These are phyloP conservation scores for Diplodia corticola DNA, from an alignment of 2,329 filamentous ascomycete species.

Conservation along the genomic window DNA sequence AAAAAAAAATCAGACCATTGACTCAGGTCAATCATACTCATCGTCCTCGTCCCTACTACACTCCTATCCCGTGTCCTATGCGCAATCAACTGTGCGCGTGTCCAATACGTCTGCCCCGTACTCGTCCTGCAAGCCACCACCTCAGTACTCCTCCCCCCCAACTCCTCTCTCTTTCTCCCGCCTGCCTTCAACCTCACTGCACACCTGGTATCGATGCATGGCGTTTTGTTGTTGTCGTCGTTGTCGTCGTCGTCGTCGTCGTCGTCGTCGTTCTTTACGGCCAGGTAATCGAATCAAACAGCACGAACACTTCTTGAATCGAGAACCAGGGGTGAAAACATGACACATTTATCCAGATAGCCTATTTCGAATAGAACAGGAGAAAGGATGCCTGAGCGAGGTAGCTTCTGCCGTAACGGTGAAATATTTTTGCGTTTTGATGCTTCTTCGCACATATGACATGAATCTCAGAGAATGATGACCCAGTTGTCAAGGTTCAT, in stretches of 20 bases:
- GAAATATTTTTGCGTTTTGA: too few species aligned
- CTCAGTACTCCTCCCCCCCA: constrained; percentile 17
- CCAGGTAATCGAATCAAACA: constrained; percentile 16
- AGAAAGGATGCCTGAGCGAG: too few species aligned
- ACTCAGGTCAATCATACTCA: constrained; percentile 33
- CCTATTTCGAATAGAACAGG: too few species aligned
- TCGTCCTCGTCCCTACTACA: constrained; percentile 45
- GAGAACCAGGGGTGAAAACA: too few species aligned
- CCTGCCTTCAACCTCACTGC: constrained; percentile 28
- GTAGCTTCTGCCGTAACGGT: too few species aligned
- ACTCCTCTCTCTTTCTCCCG: background rate
- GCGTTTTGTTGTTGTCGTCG: background rate
- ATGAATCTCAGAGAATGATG: too few species aligned
- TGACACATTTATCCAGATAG: too few species aligned
- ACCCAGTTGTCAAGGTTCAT: too few species aligned
- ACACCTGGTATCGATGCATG: constrained; percentile 9
- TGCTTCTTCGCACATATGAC: too few species aligned
- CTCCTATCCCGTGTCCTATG: constrained; percentile 47
- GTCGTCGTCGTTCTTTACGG: background rate
- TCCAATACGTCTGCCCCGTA: constrained; percentile 47
- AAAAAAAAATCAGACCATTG: too few species aligned
- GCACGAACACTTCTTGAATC: too few species aligned
- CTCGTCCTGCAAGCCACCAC: constrained; percentile 32
- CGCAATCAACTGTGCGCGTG: constrained; percentile 46
- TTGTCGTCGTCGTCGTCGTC: background rate